Conservation (phyloP, 2,329 filamentous ascomycete genomes). For the Periconia macrospinosa region DNA sequence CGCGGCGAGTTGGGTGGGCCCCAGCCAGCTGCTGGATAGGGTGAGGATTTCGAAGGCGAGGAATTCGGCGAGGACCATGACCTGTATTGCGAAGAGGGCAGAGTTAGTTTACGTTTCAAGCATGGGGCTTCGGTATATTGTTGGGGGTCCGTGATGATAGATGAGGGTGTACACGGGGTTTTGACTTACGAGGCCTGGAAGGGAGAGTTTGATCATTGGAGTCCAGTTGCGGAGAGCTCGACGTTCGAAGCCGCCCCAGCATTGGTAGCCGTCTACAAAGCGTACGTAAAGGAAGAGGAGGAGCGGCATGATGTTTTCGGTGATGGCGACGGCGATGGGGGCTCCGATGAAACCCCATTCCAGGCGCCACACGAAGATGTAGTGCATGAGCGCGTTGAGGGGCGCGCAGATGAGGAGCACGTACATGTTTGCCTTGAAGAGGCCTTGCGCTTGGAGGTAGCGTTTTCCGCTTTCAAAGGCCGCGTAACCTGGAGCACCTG, state of each 20-base stretch:
- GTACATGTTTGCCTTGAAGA: constrained; percentile 83
- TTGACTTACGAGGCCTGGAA: constrained; percentile 70
- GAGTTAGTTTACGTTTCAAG: too few relatives aligned
- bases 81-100: too few relatives aligned
- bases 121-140: too few relatives aligned
- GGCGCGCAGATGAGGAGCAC: constrained; percentile 82
- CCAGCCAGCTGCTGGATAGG: constrained; percentile 77
- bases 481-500: constrained; percentile 75
- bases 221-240: constrained; percentile 74
- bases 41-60: constrained; percentile 91
- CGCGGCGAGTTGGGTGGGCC: constrained; percentile 77
- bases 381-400: constrained; percentile 79
- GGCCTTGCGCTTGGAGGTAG: constrained; percentile 82
- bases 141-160: too few relatives aligned
- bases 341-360: constrained; percentile 69
- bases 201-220: constrained; percentile 82
- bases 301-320: constrained; percentile 72
- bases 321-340: constrained; percentile 74
- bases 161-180: too few relatives aligned
- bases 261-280: constrained; percentile 71
- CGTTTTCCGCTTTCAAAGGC: constrained; percentile 80
- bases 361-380: constrained; percentile 71
- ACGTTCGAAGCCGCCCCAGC: constrained; percentile 78
- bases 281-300: constrained; percentile 74
- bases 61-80: constrained; percentile 95